A percentile compares a stretch with the other conserved stretches of the same genome.
Conservation (phyloP, 305 asterid genomes). For the Rubia balearica region DNA sequence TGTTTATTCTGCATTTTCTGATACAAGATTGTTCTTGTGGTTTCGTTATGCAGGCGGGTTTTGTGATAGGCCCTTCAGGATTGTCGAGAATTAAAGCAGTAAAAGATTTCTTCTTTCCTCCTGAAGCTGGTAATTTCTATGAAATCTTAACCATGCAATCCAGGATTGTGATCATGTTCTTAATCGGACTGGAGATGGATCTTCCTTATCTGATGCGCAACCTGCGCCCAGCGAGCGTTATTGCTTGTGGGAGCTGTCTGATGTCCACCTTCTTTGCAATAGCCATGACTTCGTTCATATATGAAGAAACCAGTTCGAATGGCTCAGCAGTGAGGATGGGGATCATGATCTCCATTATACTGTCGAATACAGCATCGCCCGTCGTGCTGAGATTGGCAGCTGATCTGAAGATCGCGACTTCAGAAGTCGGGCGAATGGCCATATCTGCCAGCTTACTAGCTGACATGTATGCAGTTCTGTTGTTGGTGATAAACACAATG, state of each 20-base stretch:
- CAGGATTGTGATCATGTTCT: constrained; percentile 79
- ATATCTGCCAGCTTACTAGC: constrained; percentile 63
- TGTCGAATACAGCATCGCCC: constrained; percentile 85
- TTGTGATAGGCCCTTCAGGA: constrained; percentile 86
- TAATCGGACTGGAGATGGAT: constrained; percentile 88
- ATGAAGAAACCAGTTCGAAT: constrained; percentile 47
- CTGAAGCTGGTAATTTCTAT: constrained; percentile 56
- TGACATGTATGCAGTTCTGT: constrained; percentile 57
- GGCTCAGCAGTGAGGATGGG: constrained; percentile 49
- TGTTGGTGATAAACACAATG: constrained; percentile 51
- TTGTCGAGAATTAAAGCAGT: constrained; percentile 51
- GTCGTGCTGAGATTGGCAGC: constrained; percentile 71
- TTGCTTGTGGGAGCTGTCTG: constrained; percentile 56
- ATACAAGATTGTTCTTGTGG: constrained; percentile 8
- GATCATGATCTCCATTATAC: constrained; percentile 44
- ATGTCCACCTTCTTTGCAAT: constrained; percentile 66
- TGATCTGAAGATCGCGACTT: constrained; percentile 70
- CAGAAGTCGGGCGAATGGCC: constrained; percentile 80
- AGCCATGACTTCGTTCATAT: constrained; percentile 59
- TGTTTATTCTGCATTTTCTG: neutral
- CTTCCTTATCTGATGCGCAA: constrained; percentile 67
- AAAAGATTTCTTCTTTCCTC: constrained; percentile 50
- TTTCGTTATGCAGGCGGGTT: constrained; percentile 75
- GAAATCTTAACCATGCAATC: constrained; percentile 72
- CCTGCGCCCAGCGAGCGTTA: constrained; percentile 49